These are phyloP conservation scores for Agaricus sinodeliciosus DNA, from an alignment of 768 basidiomycete species.

Conservation along the genomic window DNA sequence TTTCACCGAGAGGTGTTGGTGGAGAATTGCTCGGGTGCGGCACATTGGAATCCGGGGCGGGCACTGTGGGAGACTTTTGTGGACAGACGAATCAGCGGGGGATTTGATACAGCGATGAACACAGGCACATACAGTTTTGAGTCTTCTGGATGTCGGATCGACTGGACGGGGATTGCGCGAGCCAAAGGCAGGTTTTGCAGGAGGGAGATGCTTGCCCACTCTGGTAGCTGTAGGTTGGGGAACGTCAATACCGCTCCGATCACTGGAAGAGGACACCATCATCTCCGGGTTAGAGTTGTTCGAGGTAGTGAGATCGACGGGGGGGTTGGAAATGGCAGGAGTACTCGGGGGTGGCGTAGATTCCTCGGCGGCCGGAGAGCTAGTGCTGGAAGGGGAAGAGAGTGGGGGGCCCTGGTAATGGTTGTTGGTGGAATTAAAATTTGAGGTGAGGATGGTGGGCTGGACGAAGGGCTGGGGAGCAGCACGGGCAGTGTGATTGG, in stretches of 20 bases:
- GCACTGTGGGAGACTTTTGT: conserved; percentile 33
- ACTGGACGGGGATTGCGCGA: conserved; percentile 17
- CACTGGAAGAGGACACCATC: conserved; percentile 7
- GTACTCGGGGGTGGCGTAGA: conserved; percentile 70
- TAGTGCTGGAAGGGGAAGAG: conserved; percentile 65
- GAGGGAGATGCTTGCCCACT: conserved; percentile 26
- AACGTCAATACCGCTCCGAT: conserved; percentile 7
- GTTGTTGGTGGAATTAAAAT: conserved; percentile 20
- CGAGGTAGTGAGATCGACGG: conserved; percentile 1
- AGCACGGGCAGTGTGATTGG: conserved; percentile 12
- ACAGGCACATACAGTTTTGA: conserved; percentile 26
- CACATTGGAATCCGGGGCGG: conserved; percentile 27
- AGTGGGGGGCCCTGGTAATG: conserved; percentile 41
- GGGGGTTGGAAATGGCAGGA: conserved; percentile 41
- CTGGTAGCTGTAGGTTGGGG: conserved; percentile 18
- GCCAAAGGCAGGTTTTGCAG: conserved; percentile 27
- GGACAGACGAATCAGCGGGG: conserved; percentile 9
- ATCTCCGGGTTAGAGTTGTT: conserved; percentile 2
- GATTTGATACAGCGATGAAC: conserved; percentile 18
- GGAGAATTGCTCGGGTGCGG: conserved; percentile 19
- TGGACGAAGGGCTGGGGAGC: conserved; percentile 14
- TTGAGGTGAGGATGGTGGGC: conserved; percentile 21
- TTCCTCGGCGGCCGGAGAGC: conserved; percentile 54
- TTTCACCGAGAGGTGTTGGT: conserved; percentile 24
- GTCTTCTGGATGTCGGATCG: conserved; percentile 17